These are phyloP conservation scores for Chiua virens DNA, from an alignment of 768 basidiomycete genomes.

Conservation along the genomic window DNA sequence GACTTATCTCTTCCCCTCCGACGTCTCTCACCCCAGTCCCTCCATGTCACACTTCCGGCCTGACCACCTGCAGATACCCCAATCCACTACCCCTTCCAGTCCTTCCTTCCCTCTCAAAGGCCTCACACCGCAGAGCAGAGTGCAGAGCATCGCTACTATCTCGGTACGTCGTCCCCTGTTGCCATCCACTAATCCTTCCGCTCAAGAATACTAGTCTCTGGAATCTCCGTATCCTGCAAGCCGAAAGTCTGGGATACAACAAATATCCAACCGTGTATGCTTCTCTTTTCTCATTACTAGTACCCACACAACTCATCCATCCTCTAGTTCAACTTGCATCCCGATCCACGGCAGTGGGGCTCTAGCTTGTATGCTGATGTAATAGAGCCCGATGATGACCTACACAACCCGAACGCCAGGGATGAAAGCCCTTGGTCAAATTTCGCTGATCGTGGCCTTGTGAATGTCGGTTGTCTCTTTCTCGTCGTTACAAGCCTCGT, in stretches of 20 bases:
- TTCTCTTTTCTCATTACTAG: not conserved
- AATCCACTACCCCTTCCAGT: conserved; percentile 10
- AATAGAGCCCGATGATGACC: conserved; percentile 66
- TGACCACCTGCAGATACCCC: not conserved
- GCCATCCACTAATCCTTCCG: not conserved
- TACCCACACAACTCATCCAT: not conserved
- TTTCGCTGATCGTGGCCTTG: conserved; percentile 60
- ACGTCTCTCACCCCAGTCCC: not conserved
- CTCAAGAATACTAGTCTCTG: conserved; percentile 17
- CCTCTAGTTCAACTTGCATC: conserved; percentile 57
- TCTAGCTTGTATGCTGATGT: conserved; percentile 53
- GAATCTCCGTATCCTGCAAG: conserved; percentile 42
- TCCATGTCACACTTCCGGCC: conserved; percentile 17
- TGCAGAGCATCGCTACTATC: conserved; percentile 25
- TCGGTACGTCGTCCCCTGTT: conserved; percentile 14
- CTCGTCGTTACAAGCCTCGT: conserved; percentile 49
- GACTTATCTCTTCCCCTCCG: not conserved
- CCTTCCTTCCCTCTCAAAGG: conserved; percentile 2
- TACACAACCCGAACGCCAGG: conserved; percentile 62
- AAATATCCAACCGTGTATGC: conserved; percentile 47
- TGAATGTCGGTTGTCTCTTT: conserved; percentile 70
- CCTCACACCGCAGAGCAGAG: conserved; percentile 22
- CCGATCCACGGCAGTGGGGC: conserved; percentile 70
- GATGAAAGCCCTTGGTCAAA: conserved; percentile 36
- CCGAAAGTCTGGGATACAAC: conserved; percentile 34